Percentiles rank a stretch among this genome's conserved stretches.
Conservation (phyloP, 345 rosid species). For the Syzygium grande region DNA sequence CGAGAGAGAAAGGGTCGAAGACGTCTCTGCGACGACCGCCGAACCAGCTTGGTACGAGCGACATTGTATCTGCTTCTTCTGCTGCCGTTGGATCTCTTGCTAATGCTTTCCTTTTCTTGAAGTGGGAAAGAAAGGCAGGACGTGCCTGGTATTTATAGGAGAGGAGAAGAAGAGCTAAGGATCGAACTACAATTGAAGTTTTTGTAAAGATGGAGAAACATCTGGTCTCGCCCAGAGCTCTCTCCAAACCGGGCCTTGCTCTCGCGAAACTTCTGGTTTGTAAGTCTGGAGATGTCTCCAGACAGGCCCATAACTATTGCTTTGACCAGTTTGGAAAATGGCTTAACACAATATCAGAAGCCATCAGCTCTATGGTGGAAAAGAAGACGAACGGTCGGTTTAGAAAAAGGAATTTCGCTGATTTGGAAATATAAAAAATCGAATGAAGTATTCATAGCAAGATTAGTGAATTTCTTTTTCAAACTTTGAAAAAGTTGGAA, state of each 20-base stretch:
- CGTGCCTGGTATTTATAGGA: neutral
- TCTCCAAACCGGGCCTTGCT: neutral
- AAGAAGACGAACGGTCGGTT: too few species aligned
- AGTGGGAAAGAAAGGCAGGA: neutral
- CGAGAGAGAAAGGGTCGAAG: constrained; percentile 18
- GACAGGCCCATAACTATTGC: neutral
- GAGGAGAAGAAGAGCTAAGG: neutral
- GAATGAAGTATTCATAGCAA: too few species aligned
- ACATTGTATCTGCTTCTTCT: neutral
- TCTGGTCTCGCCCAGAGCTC: neutral
- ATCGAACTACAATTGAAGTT: neutral
- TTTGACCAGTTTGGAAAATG: neutral
- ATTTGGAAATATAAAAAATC: too few species aligned
- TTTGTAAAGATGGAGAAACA: neutral
- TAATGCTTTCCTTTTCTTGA: neutral
- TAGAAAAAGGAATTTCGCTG: too few species aligned
- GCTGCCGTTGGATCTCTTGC: neutral
- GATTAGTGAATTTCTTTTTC: too few species aligned
- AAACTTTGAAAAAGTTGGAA: neutral
- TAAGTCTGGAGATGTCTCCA: neutral
- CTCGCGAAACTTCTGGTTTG: neutral
- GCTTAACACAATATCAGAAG: neutral
- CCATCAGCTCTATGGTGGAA: neutral
- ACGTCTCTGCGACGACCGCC: constrained; percentile 4
- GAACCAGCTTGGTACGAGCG: constrained; percentile 9